Base-by-base conservation (phyloP, 1,284 basidiomycete genomes). In the Wolfiporia cocos region DNA sequence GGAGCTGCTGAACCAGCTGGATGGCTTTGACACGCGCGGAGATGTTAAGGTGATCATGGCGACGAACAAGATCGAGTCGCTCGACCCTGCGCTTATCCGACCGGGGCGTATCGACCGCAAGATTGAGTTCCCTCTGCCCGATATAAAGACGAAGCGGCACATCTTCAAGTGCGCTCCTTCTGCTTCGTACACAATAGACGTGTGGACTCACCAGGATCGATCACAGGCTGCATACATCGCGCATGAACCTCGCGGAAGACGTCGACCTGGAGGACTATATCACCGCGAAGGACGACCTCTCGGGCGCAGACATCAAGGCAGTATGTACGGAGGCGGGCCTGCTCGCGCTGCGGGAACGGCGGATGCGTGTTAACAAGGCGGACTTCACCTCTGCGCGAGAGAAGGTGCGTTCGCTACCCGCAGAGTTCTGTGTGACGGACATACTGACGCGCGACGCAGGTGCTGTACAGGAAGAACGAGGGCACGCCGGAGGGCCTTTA, bases 21-120 rank as follows among this genome's bases (percentile, higher is more conserved):
- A 99, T 59, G 96, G 96, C 30, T 99, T 99, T 68, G 96, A 99
- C 64, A 93, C 92, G n/a, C 81, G 94, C 46, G 93, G 94, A 23
- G 95, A 99, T 62, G 95, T 99, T 50, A 99, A 99, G 68, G 94
- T 97, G 54, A 93, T 92, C 61, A 89, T 89, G 86, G 90, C 90
- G 20, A 92, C 88, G 28, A 95, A 95, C 69, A 82, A 78, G 68
- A 99, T 99, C 54, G 93, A 97, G 62, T 84, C 89, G 3, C 77
- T 99, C 34, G 95, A 99, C 65, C 95, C 95, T 36, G 95, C 95
- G n/a, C 81, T 99, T 43, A 97, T 98, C 57, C 89, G 96, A 48
- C 95, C 96, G 4, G 96, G 96, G 41, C 92, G 96, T 61, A 98
- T 99, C 53, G 96, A 99, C 60, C 79, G 96, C 44, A 99, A 99